Base-by-base conservation (phyloP, 805 yeast species). In the Nakazawaea laoshanensis region DNA sequence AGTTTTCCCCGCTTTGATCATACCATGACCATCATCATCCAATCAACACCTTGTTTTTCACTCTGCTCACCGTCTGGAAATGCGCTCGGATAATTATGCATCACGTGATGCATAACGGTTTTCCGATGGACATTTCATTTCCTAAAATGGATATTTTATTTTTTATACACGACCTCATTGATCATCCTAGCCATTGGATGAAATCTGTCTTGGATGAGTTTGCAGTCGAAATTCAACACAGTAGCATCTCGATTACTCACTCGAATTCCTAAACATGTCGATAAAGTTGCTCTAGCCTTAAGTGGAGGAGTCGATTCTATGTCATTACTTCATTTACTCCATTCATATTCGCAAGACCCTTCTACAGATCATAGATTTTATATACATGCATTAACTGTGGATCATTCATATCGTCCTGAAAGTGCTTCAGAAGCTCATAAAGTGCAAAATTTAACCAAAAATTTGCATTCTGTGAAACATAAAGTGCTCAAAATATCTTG, bases 221-320 rank as follows among this genome's bases (percentile, higher is more conserved):
- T 20, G 22, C 22, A 20, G 10, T 7, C 9, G 9, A 20, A 20
- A 10, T 20, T 20, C 22, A 20, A 20, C 10, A 10, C 9, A 20
- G 7, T 20, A 10, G 10, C 10, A 7, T 20, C 22, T 7, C 22
- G 22, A 10, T 20, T 20, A 10, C 22, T 7, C 9, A 20, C 10
- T 20, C 9, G 22, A 7, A n/a, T n/a, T n/a, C n/a, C n/a, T n/a
- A n/a, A 12, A 5, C 23, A 24, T 23, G 16, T 9, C 7, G 14
- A 6, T 5, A 48, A 40, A 19, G 36, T 73, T 0, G 71, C 63
- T 4, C 51, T 83, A 12, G 86, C 87, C 0, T 65, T 83, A 1
- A 76, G 86, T 11, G 94, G 94, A 1, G 94, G 94, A 1, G 86
- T 78, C 0, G 94, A 83, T 48, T 82, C 92, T 1, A 75, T 82